These are phyloP conservation scores for Apiotrichum porosum DNA, from an alignment of 1,284 basidiomycete genomes.

Conservation along the genomic window DNA sequence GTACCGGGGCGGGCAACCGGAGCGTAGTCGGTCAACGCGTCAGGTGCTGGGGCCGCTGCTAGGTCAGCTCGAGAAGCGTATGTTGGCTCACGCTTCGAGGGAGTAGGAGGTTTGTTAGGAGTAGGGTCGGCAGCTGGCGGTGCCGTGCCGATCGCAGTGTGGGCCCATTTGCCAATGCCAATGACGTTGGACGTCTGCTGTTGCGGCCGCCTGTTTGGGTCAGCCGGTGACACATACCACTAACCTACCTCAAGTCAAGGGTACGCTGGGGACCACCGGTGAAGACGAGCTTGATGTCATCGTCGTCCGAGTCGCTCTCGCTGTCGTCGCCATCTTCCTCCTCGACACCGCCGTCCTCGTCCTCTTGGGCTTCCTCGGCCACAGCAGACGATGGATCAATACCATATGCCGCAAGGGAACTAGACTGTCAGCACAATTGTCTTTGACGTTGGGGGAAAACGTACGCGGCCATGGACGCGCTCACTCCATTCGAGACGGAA, in stretches of 20 bases:
- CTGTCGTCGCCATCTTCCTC: constrained; percentile 34
- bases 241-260: constrained; percentile 28
- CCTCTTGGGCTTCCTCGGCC: constrained; percentile 22
- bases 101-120: constrained; percentile 6
- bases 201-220: constrained; percentile 38
- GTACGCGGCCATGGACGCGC: constrained; percentile 33
- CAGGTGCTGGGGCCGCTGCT: constrained; percentile 52
- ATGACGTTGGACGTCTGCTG: constrained; percentile 34
- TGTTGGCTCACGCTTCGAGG: constrained; percentile 19
- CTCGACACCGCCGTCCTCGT: constrained; percentile 41
- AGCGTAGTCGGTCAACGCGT: constrained; percentile 84
- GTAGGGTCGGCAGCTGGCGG: constrained; percentile 23
- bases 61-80: neutral
- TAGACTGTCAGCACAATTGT: no score
- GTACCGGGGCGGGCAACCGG: constrained; percentile 66
- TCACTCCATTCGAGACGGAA: constrained; percentile 8
- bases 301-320: constrained; percentile 48
- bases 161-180: constrained; percentile 46
- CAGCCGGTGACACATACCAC: no score
- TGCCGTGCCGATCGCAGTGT: constrained; percentile 34
- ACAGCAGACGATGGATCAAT: constrained; percentile 34
- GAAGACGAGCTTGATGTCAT: constrained; percentile 48
- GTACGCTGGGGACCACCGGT: constrained; percentile 28
- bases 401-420: constrained; percentile 44
- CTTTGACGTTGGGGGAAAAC: no score